Evolutionary conservation across 495 filamentous ascomycete genomes (phyloP).

Genomic region (Xylaria cubensis): DNA sequence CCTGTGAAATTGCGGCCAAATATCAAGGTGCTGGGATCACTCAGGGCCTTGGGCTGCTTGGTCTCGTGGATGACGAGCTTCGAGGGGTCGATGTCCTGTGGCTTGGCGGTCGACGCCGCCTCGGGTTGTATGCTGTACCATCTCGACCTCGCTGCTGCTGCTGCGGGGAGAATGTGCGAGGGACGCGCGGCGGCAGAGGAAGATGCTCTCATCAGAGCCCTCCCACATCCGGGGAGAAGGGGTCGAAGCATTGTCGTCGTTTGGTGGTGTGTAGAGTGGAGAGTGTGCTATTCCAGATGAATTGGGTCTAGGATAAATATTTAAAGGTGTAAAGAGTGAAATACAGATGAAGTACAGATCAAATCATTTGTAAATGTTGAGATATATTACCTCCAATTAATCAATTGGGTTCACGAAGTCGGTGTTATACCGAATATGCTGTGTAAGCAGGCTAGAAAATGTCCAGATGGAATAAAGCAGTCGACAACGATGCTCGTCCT

Average conservation of each 20-base stretch:
- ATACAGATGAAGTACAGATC: no score
- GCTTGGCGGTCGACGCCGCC: constrained; percentile 58
- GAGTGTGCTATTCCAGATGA: not conserved
- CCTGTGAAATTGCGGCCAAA: constrained; percentile 91
- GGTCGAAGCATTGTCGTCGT: constrained; percentile 36
- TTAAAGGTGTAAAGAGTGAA: no score
- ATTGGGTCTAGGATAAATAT: not conserved
- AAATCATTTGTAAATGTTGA: not conserved
- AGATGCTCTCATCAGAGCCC: constrained; percentile 33
- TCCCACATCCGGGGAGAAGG: constrained; percentile 35
- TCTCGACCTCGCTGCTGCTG: constrained; percentile 38
- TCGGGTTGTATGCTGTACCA: constrained; percentile 66
- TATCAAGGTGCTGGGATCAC: constrained; percentile 77
- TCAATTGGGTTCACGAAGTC: not conserved
- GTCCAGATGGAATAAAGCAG: not conserved
- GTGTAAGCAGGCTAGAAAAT: not conserved
- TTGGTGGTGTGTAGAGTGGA: not conserved
- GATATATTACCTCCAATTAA: not conserved
- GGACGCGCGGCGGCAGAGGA: constrained; percentile 18
- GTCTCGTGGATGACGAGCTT: constrained; percentile 78
- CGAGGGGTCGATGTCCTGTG: constrained; percentile 70
- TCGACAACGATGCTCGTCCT: not conserved
- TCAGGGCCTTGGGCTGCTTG: constrained; percentile 73
- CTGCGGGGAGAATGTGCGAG: constrained; percentile 26
- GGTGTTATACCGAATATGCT: not conserved